A percentile compares a stretch with the other conserved stretches of the same genome.
These are phyloP conservation scores for Nyssa sinensis DNA, from an alignment of 148 eudicot species.

Conservation along the genomic window DNA sequence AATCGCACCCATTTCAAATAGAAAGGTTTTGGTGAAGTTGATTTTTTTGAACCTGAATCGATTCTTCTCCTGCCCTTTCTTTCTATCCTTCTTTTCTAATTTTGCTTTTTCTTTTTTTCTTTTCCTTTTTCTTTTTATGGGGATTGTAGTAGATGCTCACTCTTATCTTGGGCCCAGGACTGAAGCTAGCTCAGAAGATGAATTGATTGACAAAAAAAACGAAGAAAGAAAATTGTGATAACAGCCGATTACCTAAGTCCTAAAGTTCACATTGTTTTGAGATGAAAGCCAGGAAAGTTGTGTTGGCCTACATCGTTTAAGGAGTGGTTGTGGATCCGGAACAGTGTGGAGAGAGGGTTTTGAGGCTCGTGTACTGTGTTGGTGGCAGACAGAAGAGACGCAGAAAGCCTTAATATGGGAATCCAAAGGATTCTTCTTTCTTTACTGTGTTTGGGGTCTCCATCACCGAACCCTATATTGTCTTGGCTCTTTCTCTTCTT, in stretches of 20 bases:
- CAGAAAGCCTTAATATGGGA: not conserved
- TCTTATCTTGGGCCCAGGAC: conserved; percentile 6
- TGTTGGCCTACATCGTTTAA: too few relatives aligned
- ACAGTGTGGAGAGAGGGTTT: not conserved
- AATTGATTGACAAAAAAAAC: too few relatives aligned
- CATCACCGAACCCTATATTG: too few relatives aligned
- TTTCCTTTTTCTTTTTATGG: conserved; percentile 7
- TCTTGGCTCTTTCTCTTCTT: too few relatives aligned
- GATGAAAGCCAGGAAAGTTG: not conserved
- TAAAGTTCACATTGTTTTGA: not conserved
- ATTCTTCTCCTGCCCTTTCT: not conserved
- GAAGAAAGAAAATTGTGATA: not conserved
- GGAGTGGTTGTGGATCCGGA: too few relatives aligned
- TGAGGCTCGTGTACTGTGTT: not conserved
- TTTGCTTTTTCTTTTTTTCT: not conserved
- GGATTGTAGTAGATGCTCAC: conserved; percentile 7
- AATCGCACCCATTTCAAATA: conserved; percentile 20
- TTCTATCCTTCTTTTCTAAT: not conserved
- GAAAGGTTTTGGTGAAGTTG: not conserved
- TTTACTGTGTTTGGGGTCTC: too few relatives aligned
- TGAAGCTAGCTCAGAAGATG: not conserved
- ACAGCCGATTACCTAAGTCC: not conserved
- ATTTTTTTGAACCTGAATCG: not conserved
- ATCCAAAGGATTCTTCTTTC: not conserved
- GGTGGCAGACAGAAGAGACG: not conserved